phyloP scores from a whole-genome alignment of 177 flowering plant species.

The Vitis hybrid region DNA sequence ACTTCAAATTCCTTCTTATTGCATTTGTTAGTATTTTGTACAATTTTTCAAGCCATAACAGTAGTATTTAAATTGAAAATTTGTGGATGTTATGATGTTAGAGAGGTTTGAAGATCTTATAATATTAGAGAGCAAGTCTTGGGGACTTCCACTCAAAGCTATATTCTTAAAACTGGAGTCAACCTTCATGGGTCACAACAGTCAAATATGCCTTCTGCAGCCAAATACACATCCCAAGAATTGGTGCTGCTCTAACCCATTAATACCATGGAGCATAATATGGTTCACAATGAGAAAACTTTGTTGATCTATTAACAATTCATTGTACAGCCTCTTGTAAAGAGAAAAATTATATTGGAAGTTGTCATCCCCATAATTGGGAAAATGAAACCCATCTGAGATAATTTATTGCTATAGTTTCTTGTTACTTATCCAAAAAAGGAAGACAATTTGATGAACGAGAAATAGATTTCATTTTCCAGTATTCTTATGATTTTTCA shows the following conservation, averaged over 20 bases:
- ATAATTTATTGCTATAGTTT: too few relatives aligned
- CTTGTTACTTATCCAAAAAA: too few relatives aligned
- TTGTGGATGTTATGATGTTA: background rate
- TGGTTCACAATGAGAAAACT: too few relatives aligned
- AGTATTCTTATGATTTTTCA: background rate
- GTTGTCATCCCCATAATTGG: background rate
- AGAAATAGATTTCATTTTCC: background rate
- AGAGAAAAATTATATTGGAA: too few relatives aligned
- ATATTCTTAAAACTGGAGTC: background rate
- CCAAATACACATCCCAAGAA: background rate
- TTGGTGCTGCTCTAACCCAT: background rate
- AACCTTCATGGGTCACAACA: background rate
- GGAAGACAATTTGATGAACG: background rate
- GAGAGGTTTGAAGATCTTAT: background rate
- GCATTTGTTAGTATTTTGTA: too few relatives aligned
- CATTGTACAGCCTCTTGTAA: too few relatives aligned
- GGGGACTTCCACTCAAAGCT: background rate
- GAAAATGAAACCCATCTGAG: background rate
- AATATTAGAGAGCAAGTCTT: background rate
- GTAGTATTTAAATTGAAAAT: background rate
- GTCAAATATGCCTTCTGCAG: background rate
- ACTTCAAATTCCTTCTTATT: too few relatives aligned
- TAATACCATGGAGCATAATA: background rate
- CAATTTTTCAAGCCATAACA: too few relatives aligned
- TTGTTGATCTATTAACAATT: too few relatives aligned